phyloP scores from a whole-genome alignment of 768 basidiomycete genomes.

The Hericium coralloides region DNA sequence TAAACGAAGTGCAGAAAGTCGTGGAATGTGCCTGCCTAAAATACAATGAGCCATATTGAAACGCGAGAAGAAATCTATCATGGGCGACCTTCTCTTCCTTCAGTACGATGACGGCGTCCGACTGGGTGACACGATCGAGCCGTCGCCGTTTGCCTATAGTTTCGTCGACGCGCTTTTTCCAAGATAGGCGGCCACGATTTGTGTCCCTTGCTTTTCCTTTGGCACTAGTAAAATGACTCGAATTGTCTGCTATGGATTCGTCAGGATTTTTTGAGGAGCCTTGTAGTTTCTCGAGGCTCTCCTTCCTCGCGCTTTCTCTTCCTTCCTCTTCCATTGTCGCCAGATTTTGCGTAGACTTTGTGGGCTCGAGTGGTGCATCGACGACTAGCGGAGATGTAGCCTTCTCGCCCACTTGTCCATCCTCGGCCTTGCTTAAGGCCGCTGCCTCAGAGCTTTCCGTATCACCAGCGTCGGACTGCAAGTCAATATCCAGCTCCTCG shows the following conservation, averaged over 20 bases:
- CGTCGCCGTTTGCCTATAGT: slow-evolving; percentile 1
- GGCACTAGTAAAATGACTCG: slow-evolving; percentile 9
- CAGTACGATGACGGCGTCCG: slow-evolving; percentile 81
- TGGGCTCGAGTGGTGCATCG: no score
- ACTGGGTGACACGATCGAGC: slow-evolving; percentile 24
- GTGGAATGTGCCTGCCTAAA: slow-evolving; percentile 75
- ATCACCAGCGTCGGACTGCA: not conserved
- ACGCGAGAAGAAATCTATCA: slow-evolving; percentile 10
- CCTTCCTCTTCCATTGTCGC: slow-evolving; percentile 29
- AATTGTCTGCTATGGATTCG: slow-evolving; percentile 5
- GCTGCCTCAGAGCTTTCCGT: no score
- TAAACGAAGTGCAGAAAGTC: slow-evolving; percentile 92
- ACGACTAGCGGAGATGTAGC: not conserved
- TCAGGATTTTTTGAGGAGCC: slow-evolving; percentile 14
- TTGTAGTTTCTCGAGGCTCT: slow-evolving; percentile 56
- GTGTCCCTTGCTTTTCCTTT: slow-evolving; percentile 10
- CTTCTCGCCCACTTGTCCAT: slow-evolving; percentile 8
- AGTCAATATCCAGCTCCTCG: slow-evolving; percentile 34
- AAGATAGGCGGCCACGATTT: slow-evolving; percentile 3
- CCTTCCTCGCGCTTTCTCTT: slow-evolving; percentile 17
- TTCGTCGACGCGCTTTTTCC: slow-evolving; percentile 3
- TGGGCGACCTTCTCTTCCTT: slow-evolving; percentile 70
- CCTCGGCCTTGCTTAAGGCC: not conserved
- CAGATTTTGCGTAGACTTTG: slow-evolving; percentile 13
- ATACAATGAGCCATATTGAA: not conserved